These are phyloP conservation scores for Miscanthus sacchariflorus DNA, from an alignment of 202 grass and related monocot species.

Conservation along the genomic window DNA sequence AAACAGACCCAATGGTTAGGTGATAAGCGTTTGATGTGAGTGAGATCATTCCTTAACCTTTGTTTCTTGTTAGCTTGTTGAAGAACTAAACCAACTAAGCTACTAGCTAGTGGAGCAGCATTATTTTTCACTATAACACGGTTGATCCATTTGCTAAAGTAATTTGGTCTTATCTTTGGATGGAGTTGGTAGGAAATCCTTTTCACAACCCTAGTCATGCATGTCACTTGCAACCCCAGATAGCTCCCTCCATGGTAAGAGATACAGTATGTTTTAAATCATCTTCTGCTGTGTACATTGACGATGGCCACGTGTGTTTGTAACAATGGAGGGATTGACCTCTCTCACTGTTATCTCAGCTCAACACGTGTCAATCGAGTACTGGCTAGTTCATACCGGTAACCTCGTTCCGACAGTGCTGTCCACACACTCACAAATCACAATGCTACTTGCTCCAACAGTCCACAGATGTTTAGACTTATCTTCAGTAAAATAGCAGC, in stretches of 20 bases:
- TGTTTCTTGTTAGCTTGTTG: neutral
- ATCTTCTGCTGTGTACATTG: neutral
- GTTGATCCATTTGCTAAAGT: slow-evolving; percentile 18
- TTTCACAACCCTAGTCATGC: slow-evolving; percentile 41
- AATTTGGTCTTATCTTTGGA: slow-evolving; percentile 18
- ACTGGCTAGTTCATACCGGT: neutral
- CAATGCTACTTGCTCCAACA: slow-evolving; percentile 2
- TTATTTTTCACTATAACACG: slow-evolving; percentile 13
- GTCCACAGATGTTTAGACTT: neutral
- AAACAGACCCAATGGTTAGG: too few relatives aligned
- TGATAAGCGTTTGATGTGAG: neutral
- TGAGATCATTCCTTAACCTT: neutral
- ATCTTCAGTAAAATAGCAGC: neutral
- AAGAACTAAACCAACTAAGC: neutral
- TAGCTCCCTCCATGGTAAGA: slow-evolving; percentile 16
- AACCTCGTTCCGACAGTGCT: neutral
- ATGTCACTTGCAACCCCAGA: neutral
- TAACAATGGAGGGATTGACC: neutral
- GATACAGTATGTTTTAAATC: neutral
- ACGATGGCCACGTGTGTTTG: neutral
- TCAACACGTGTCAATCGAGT: slow-evolving; percentile 17
- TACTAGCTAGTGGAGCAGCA: slow-evolving; percentile 19
- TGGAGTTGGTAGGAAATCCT: slow-evolving; percentile 44
- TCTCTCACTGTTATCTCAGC: neutral
- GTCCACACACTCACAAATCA: neutral